Evolutionary conservation across 1,284 basidiomycete genomes (phyloP).

Genomic region (Singerocomus inundabilis): DNA sequence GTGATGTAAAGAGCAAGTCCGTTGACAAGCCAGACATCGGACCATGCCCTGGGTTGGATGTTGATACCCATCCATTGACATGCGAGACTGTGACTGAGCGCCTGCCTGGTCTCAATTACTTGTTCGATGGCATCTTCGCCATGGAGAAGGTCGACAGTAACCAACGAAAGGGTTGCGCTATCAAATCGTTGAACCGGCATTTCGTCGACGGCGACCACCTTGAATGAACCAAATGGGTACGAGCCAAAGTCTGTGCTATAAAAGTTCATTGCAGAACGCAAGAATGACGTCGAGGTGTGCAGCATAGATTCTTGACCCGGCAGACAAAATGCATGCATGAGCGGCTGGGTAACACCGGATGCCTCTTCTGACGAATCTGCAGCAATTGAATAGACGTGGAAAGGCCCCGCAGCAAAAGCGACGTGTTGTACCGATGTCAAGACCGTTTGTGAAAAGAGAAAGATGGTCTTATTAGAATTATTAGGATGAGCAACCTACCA

Average conservation of each 20-base stretch:
- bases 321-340: constrained; percentile 91
- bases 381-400: constrained; percentile 77
- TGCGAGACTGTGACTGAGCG: constrained; percentile 84
- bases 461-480: constrained; percentile 93
- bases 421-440: constrained; percentile 95
- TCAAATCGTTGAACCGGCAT: constrained; percentile 79
- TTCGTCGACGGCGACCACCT: constrained; percentile 94
- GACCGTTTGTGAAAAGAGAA: constrained; percentile 87
- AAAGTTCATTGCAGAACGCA: constrained; percentile 89
- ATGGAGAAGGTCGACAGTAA: constrained; percentile 83
- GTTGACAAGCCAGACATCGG: constrained; percentile 95
- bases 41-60: constrained; percentile 92
- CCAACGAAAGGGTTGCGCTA: constrained; percentile 80
- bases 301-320: constrained; percentile 82
- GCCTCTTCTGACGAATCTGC: constrained; percentile 61
- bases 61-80: constrained; percentile 98
- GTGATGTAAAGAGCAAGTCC: constrained; percentile 92
- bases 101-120: constrained; percentile 86
- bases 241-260: constrained; percentile 92
- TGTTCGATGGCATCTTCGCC: constrained; percentile 92
- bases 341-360: constrained; percentile 73
- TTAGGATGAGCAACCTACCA: constrained; percentile 87
- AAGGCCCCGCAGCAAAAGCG: constrained; percentile 94
- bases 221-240: constrained; percentile 95
- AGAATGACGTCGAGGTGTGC: constrained; percentile 67